A percentile compares a stretch with the other conserved stretches of the same genome.
These are phyloP conservation scores for Calycina herbarum DNA, from an alignment of 2,329 filamentous ascomycete species.

Conservation along the genomic window DNA sequence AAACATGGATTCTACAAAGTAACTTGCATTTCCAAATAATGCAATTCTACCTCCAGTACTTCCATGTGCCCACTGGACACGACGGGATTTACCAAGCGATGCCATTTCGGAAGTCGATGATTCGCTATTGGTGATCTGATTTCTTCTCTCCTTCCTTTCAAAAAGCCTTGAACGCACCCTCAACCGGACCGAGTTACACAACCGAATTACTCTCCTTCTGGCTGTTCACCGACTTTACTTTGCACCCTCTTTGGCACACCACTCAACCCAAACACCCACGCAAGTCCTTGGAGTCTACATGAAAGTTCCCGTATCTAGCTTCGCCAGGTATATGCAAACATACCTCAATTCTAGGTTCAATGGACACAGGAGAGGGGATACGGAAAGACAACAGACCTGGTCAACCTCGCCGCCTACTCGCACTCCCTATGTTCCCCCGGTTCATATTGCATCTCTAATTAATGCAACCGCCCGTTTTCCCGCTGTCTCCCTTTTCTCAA, in stretches of 20 bases:
- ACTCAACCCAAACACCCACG: slow-evolving; percentile 9
- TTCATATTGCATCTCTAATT: slow-evolving; percentile 9
- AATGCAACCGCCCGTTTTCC: slow-evolving; percentile 16
- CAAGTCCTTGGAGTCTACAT: slow-evolving; percentile 7
- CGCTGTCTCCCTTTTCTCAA: slow-evolving; percentile 11
- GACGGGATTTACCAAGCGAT: slow-evolving; percentile 6
- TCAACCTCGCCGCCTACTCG: slow-evolving; percentile 3
- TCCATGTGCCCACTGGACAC: not conserved
- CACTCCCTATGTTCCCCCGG: slow-evolving; percentile 9
- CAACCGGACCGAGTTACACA: slow-evolving; percentile 18
- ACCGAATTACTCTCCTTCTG: slow-evolving; percentile 19
- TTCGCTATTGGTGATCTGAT: slow-evolving; percentile 18
- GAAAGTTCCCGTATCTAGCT: not conserved
- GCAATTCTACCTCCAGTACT: not conserved
- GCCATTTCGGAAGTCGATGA: slow-evolving; percentile 7
- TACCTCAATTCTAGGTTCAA: not conserved
- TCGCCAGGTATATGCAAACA: slow-evolving; percentile 14
- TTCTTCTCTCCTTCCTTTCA: slow-evolving; percentile 23
- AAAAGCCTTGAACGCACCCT: slow-evolving; percentile 5
- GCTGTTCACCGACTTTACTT: slow-evolving; percentile 21
- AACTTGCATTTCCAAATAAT: slow-evolving; percentile 1
- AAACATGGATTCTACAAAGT: slow-evolving; percentile 12
- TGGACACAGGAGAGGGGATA: not conserved
- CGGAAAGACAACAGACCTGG: slow-evolving; percentile 1
- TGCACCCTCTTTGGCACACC: slow-evolving; percentile 10